These are phyloP conservation scores for Gnaphalium uliginosum DNA, from an alignment of 129 eudicot genomes.

Conservation along the genomic window DNA sequence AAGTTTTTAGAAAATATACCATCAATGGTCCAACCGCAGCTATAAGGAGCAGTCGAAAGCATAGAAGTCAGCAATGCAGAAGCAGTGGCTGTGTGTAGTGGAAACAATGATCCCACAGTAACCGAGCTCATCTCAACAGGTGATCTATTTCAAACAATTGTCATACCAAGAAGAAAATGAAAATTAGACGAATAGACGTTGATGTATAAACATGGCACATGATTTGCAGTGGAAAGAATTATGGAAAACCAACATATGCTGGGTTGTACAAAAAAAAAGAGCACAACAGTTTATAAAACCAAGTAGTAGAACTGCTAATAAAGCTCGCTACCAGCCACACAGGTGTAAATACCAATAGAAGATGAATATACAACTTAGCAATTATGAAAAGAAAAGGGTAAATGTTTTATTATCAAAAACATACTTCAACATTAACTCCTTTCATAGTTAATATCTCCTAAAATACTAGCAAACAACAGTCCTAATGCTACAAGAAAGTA, in stretches of 20 bases:
- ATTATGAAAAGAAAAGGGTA: too few relatives aligned
- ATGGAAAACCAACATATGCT: not conserved
- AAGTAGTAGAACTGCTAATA: not conserved
- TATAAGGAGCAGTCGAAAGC: constrained; percentile 66
- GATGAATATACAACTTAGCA: too few relatives aligned
- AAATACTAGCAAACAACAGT: too few relatives aligned
- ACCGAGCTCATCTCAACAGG: constrained; percentile 74
- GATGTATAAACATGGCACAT: not conserved
- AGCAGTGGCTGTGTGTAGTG: constrained; percentile 78
- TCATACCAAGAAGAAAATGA: not conserved
- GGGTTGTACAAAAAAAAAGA: not conserved
- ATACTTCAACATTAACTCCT: too few relatives aligned
- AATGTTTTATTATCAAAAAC: too few relatives aligned
- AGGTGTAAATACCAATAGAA: not conserved
- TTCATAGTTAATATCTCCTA: too few relatives aligned
- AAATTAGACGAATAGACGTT: not conserved
- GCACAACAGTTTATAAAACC: not conserved
- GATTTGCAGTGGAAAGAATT: not conserved
- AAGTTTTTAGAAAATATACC: constrained; percentile 39
- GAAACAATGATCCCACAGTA: constrained; percentile 55
- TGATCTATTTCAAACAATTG: constrained; percentile 41
- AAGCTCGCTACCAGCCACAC: constrained; percentile 1
- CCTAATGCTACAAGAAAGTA: too few relatives aligned
- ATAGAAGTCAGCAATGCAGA: constrained; percentile 84
- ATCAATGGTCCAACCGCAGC: constrained; percentile 67